Percentiles rank a stretch among this genome's conserved stretches.
Evolutionary conservation across 2,329 filamentous ascomycete species (phyloP).

Genomic region (Aspergillus costaricaensis): DNA sequence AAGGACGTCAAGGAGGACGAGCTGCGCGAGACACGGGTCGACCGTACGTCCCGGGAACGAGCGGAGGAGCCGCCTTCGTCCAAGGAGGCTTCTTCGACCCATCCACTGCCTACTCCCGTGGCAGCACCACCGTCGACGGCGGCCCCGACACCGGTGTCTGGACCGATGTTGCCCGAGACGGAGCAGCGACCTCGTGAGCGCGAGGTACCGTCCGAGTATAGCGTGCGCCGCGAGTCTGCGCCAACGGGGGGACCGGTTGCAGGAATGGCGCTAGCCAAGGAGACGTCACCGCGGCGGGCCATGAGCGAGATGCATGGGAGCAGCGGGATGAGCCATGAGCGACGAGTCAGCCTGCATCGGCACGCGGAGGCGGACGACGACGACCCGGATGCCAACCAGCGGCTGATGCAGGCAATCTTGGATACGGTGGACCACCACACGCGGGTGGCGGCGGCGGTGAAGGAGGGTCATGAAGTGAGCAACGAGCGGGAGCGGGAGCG

Average conservation of each 20-base stretch:
- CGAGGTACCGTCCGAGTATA: conserved; percentile 12
- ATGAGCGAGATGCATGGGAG: conserved; percentile 40
- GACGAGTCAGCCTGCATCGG: conserved; percentile 23
- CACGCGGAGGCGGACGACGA: conserved; percentile 32
- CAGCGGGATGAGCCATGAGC: conserved; percentile 22
- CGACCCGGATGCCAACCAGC: conserved; percentile 42
- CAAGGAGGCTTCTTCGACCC: conserved; percentile 17
- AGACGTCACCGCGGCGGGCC: conserved; percentile 38
- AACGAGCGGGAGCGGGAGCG: conserved; percentile 21
- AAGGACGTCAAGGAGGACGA: conserved; percentile 77
- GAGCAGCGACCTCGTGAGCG: conserved; percentile 7
- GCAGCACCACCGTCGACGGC: conserved; percentile 9
- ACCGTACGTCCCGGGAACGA: conserved; percentile 18
- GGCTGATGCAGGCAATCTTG: conserved; percentile 45
- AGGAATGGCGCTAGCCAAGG: conserved; percentile 24
- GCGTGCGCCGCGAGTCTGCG: conserved; percentile 24
- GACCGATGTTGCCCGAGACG: conserved; percentile 6
- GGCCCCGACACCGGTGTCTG: conserved; percentile 13
- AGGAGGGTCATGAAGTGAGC: conserved; percentile 30
- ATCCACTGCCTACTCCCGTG: conserved; percentile 8
- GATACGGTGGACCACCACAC: conserved; percentile 45
- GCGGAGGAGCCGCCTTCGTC: conserved; percentile 16
- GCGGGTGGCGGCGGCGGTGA: conserved; percentile 37
- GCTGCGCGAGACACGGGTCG: conserved; percentile 37
- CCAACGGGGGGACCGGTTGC: conserved; percentile 25